Evolutionary conservation across 108 stramenopile genomes (phyloP).

Genomic region (Skeletonema marinoi): DNA sequence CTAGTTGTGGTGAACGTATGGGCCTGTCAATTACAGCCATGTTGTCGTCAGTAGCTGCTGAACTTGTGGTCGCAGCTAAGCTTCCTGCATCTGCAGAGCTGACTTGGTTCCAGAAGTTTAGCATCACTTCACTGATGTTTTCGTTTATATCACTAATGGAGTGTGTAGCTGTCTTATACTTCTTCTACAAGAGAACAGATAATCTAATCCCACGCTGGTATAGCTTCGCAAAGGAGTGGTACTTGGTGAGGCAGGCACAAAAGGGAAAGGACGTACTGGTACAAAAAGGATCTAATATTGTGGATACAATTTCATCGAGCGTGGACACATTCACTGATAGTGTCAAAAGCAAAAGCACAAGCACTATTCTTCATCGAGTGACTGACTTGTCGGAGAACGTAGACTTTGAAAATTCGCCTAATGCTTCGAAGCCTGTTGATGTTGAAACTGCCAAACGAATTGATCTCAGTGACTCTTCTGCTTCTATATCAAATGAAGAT

Average conservation of each 20-base stretch:
- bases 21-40: slow-evolving; percentile 47
- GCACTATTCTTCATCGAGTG: not conserved
- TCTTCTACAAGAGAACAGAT: not conserved
- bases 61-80: slow-evolving; percentile 37
- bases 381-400: not conserved
- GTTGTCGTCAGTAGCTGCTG: slow-evolving; percentile 48
- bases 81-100: slow-evolving; percentile 36
- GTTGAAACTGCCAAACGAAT: no score
- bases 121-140: slow-evolving; percentile 15
- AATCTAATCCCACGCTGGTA: not conserved
- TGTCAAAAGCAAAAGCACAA: no score
- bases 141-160: slow-evolving; percentile 37
- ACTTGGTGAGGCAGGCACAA: not conserved
- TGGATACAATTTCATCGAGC: not conserved
- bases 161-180: not conserved
- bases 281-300: not conserved
- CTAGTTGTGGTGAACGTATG: slow-evolving; percentile 52
- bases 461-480: no score
- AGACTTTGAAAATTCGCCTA: no score
- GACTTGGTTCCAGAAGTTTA: slow-evolving; percentile 51
- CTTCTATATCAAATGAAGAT: no score
- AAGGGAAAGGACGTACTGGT: not conserved
- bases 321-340: no score
- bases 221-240: not conserved
- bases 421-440: no score